Percentiles rank a stretch among this genome's conserved stretches.
These are phyloP conservation scores for Cudoniella acicularis DNA, from an alignment of 495 filamentous ascomycete genomes.

Conservation along the genomic window DNA sequence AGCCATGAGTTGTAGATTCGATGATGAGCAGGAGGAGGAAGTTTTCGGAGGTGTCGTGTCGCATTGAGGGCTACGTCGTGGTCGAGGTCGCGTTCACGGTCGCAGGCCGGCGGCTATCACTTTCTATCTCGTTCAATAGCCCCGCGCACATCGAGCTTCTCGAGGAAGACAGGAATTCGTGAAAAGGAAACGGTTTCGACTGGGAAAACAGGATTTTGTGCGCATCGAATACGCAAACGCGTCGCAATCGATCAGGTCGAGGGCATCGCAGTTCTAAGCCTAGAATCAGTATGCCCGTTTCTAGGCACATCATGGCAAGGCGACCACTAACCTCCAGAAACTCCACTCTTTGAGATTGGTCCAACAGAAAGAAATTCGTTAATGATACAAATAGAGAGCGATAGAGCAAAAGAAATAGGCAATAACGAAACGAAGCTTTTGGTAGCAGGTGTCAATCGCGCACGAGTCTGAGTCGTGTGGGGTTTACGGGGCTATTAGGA, in stretches of 20 bases:
- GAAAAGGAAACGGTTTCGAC: not conserved
- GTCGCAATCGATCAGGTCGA: constrained; percentile 21
- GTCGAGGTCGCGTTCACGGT: constrained; percentile 2
- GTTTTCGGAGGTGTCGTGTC: constrained; percentile 9
- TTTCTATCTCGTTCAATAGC: not conserved
- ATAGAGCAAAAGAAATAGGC: constrained; percentile 1
- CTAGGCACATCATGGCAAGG: not conserved
- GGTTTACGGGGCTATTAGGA: constrained; percentile 3
- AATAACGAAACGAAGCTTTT: constrained; percentile 1
- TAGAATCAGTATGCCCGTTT: constrained; percentile 7
- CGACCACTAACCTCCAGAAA: constrained; percentile 6
- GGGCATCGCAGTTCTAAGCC: constrained; percentile 20
- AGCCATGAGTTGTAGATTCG: constrained; percentile 41
- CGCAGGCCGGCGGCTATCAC: constrained; percentile 20
- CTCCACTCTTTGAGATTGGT: not conserved
- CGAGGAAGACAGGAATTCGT: not conserved
- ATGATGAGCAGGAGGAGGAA: constrained; percentile 10
- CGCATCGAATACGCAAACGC: constrained; percentile 9
- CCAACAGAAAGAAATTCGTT: constrained; percentile 20
- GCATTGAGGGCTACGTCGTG: constrained; percentile 18
- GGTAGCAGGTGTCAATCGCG: not conserved
- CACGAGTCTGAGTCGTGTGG: constrained; percentile 13
- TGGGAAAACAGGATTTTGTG: not conserved
- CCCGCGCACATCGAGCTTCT: constrained; percentile 7
- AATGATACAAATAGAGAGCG: constrained; percentile 7